These are phyloP conservation scores for Penicillium taxi DNA, from an alignment of 495 filamentous ascomycete genomes.

Conservation along the genomic window DNA sequence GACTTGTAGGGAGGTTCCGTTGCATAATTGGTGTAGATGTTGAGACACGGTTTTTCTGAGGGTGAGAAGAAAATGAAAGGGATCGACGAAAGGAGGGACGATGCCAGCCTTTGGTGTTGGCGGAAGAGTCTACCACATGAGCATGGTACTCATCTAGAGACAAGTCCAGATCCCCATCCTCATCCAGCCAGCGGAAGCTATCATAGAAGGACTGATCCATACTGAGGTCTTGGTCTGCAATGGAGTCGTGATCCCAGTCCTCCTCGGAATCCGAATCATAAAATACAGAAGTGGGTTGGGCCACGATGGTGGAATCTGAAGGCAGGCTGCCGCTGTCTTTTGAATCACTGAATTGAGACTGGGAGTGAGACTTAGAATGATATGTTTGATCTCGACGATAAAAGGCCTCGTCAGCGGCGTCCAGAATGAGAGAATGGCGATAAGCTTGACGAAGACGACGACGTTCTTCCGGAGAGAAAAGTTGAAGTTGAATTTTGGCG, in stretches of 20 bases:
- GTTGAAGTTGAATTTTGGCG: conserved; percentile 59
- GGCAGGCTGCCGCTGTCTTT: conserved; percentile 19
- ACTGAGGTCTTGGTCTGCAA: conserved; percentile 25
- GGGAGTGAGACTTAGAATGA: too few species aligned
- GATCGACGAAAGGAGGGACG: conserved; percentile 43
- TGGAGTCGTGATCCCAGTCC: conserved; percentile 10
- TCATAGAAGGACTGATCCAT: conserved; percentile 53
- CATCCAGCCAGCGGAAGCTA: conserved; percentile 73
- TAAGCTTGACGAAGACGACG: conserved; percentile 47
- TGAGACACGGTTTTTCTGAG: conserved; percentile 8
- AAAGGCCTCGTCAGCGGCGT: conserved; percentile 63
- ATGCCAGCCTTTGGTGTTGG: conserved; percentile 11
- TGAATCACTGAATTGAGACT: conserved; percentile 10
- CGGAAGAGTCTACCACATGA: conserved; percentile 30
- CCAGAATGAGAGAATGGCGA: conserved; percentile 53
- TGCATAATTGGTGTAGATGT: conserved; percentile 14
- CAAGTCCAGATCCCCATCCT: conserved; percentile 66
- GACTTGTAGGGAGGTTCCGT: conserved; percentile 13
- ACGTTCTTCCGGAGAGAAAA: conserved; percentile 70
- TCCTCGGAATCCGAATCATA: conserved; percentile 29
- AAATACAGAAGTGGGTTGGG: conserved; percentile 20
- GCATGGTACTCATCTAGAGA: conserved; percentile 50
- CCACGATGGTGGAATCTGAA: conserved; percentile 16
- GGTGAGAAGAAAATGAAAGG: conserved; percentile 31
- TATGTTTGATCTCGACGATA: conserved; percentile 17